Base-by-base conservation (phyloP, 495 filamentous ascomycete species). In the Evernia prunastri region DNA sequence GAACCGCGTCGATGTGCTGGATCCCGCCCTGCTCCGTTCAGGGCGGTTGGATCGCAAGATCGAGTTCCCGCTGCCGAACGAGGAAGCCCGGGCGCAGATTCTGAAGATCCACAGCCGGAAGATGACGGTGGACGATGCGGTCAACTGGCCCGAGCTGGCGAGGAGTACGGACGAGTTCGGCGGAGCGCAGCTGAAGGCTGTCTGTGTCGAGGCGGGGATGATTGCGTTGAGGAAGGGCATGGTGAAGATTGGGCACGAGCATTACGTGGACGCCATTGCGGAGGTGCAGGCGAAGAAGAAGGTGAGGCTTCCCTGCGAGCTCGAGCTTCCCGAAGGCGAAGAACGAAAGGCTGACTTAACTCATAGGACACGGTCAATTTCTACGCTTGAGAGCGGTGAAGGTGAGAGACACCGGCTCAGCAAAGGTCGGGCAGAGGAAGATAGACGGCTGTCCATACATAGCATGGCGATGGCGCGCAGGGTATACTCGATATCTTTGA, bases 281-380 rank as follows among this genome's bases (percentile, higher is more conserved):
- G 94, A 99, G 74, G 94, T 98, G 68, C 91, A 96, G 75, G 87
- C 91, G 57, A 97, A 97, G 89, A 96, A 96, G 90, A 96, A 93
- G 82, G 64, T 69, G 36, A 64, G 45, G 11, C 29, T 25, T 43
- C 4, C 20, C 17, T 23, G 27, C 51, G 1, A 31, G 42, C 33
- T 31, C 29, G 49, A 37, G 6, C 31, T 8, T n/a, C 51, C 36
- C n/a, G 3, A 9, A 6, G 49, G 15, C 11, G 25, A 23, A 53
- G 12, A n/a, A n/a, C n/a, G n/a, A n/a, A 31, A 8, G 17, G 20
- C 64, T 58, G 27, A 56, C 43, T 10, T 54, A 12, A 3, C 8
- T 42, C 84, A 90, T 49, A 93, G 82, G 69, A 67, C 61, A 71
- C 67, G 18, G 69, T 71, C 39, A 70, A 70, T 56, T 70, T 72